Conservation (phyloP, 2,329 filamentous ascomycete species). For the Amauroascus niger region DNA sequence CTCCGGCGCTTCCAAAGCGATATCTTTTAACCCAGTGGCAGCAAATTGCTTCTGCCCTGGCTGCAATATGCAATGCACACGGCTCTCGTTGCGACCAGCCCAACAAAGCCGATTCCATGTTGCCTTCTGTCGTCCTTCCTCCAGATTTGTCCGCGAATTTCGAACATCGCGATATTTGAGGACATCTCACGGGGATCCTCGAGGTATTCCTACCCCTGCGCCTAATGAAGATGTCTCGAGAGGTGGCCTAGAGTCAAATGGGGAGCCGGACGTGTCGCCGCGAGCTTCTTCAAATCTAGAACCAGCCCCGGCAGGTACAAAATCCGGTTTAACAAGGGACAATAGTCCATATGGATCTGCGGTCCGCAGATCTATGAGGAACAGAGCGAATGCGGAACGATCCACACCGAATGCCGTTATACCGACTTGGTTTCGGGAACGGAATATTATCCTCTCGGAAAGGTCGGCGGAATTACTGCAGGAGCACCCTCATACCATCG, state of each 20-base stretch:
- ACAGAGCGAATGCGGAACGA: slow-evolving; percentile 23
- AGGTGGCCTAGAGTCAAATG: neutral
- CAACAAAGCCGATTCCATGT: slow-evolving; percentile 11
- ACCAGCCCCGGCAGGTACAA: neutral
- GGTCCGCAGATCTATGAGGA: slow-evolving; percentile 31
- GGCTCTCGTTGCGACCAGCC: slow-evolving; percentile 23
- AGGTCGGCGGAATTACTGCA: slow-evolving; percentile 12
- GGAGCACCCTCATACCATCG: slow-evolving; percentile 21
- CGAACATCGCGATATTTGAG: slow-evolving; percentile 4
- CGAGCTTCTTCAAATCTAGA: neutral
- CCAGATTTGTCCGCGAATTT: slow-evolving; percentile 12
- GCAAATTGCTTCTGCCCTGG: slow-evolving; percentile 16
- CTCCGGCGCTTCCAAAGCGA: neutral
- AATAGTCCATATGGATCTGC: slow-evolving; percentile 33
- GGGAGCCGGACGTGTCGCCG: neutral
- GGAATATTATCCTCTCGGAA: slow-evolving; percentile 26
- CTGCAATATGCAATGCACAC: slow-evolving; percentile 31
- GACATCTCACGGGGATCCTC: neutral
- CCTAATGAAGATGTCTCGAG: neutral
- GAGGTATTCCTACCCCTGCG: neutral
- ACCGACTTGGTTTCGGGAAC: slow-evolving; percentile 32
- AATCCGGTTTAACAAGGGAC: slow-evolving; percentile 19
- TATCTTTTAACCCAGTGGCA: slow-evolving; percentile 14
- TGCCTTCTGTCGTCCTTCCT: slow-evolving; percentile 15
- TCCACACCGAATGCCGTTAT: slow-evolving; percentile 22